Evolutionary conservation across 2,329 filamentous ascomycete species (phyloP).

Genomic region (Cyphellophora attinorum): DNA sequence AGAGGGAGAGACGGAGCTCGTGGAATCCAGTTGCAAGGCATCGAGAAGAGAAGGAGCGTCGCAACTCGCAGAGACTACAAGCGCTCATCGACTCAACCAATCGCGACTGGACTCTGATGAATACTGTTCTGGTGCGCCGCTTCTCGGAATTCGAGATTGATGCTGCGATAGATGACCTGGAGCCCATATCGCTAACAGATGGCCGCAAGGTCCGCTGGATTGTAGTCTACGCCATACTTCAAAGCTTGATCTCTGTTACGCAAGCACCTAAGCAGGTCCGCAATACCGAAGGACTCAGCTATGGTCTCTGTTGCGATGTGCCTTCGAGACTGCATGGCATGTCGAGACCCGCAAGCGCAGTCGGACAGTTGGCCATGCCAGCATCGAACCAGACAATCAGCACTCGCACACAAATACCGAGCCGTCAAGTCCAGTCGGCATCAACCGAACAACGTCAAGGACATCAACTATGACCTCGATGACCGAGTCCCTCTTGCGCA

Average conservation of each 20-base stretch:
- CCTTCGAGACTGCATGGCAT: slow-evolving; percentile 16
- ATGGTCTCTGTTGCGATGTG: slow-evolving; percentile 46
- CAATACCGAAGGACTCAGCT: slow-evolving; percentile 46
- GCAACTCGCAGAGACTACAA: slow-evolving; percentile 10
- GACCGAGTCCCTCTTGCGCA: neutral
- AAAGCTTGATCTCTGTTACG: slow-evolving; percentile 59
- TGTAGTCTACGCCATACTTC: slow-evolving; percentile 62
- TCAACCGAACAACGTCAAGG: neutral
- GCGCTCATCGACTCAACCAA: slow-evolving; percentile 16
- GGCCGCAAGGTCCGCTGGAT: slow-evolving; percentile 72
- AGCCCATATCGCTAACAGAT: slow-evolving; percentile 53
- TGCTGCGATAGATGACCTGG: slow-evolving; percentile 44
- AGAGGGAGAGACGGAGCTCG: slow-evolving; percentile 10
- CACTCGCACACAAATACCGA: slow-evolving; percentile 5
- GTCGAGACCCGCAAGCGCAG: no score
- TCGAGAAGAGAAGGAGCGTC: slow-evolving; percentile 12
- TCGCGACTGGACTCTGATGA: slow-evolving; percentile 21
- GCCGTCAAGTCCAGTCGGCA: neutral
- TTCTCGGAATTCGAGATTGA: slow-evolving; percentile 64
- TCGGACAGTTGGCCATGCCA: no score
- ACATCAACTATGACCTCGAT: neutral
- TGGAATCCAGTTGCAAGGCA: slow-evolving; percentile 17
- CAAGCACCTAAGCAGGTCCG: slow-evolving; percentile 52
- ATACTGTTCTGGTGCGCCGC: slow-evolving; percentile 50
- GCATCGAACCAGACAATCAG: slow-evolving; percentile 4